Evolutionary conservation across 2,329 filamentous ascomycete genomes (phyloP).

Genomic region (Cladosporium velox): DNA sequence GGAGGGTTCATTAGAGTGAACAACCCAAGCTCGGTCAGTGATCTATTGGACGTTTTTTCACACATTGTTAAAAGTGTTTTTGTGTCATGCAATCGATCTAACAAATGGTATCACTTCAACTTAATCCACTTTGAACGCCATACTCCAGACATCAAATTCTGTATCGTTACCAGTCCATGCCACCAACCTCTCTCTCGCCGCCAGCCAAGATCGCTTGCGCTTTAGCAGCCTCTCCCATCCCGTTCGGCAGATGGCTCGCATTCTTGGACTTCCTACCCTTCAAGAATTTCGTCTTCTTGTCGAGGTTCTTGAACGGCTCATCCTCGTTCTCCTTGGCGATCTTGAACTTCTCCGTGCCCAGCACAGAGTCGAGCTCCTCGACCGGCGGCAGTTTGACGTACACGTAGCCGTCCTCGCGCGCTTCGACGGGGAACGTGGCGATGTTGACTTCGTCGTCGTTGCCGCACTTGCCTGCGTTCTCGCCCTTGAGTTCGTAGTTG

Average conservation of each 20-base stretch:
- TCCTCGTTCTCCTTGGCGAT: conserved; percentile 69
- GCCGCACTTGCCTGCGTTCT: conserved; percentile 67
- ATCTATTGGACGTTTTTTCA: background rate
- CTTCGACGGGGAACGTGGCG: conserved; percentile 77
- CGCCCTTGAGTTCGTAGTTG: conserved; percentile 75
- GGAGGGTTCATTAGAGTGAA: no score
- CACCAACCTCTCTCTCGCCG: conserved; percentile 45
- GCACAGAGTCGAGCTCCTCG: conserved; percentile 74
- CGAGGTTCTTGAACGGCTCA: conserved; percentile 56
- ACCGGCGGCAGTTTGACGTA: conserved; percentile 80
- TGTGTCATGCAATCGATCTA: background rate
- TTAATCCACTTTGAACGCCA: background rate
- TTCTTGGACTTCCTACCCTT: conserved; percentile 55
- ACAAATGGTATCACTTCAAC: conserved; percentile 14
- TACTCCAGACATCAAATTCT: background rate
- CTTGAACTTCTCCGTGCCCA: conserved; percentile 78
- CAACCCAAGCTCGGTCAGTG: background rate
- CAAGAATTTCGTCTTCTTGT: conserved; percentile 53
- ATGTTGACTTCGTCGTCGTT: conserved; percentile 77
- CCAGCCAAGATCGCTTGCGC: conserved; percentile 49
- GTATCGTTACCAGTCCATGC: conserved; percentile 47
- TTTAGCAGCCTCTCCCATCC: conserved; percentile 47
- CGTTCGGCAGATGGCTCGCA: conserved; percentile 48
- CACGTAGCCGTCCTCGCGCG: conserved; percentile 72
- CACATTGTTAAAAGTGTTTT: background rate